These are phyloP conservation scores for Solanum verrucosum DNA, from an alignment of 257 asterid genomes.

Conservation along the genomic window DNA sequence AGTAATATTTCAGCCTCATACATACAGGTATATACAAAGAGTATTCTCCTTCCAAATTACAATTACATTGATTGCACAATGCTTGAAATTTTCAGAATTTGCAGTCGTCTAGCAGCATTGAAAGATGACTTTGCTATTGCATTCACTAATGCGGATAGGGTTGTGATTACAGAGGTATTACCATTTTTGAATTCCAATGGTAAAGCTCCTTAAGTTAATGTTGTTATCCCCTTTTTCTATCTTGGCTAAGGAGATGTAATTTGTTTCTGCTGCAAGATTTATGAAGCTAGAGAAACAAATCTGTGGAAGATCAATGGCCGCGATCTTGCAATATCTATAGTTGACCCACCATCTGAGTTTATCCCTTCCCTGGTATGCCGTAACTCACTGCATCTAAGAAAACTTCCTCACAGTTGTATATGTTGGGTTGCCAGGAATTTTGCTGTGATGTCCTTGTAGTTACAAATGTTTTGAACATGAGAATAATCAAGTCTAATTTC, in stretches of 20 bases:
- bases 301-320: slow-evolving; percentile 9
- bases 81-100: not conserved
- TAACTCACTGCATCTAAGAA: not conserved
- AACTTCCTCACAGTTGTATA: not conserved
- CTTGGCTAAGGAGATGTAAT: not conserved
- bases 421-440: not conserved
- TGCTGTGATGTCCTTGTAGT: not conserved
- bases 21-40: slow-evolving; percentile 18
- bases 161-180: slow-evolving; percentile 29
- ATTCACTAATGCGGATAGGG: slow-evolving; percentile 20
- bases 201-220: not conserved
- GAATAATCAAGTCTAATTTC: not conserved
- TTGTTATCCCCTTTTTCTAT: not conserved
- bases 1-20: slow-evolving; percentile 34
- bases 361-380: slow-evolving; percentile 24
- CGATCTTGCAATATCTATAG: slow-evolving; percentile 24
- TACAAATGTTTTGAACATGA: not conserved
- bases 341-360: slow-evolving; percentile 16
- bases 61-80: not conserved
- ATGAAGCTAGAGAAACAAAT: slow-evolving; percentile 28
- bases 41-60: not conserved
- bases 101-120: slow-evolving; percentile 29
- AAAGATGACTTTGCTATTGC: slow-evolving; percentile 27
- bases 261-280: slow-evolving; percentile 13
- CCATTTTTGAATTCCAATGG: not conserved